Evolutionary conservation across 1,284 basidiomycete species (phyloP).

Genomic region (Testicularia cyperi): DNA sequence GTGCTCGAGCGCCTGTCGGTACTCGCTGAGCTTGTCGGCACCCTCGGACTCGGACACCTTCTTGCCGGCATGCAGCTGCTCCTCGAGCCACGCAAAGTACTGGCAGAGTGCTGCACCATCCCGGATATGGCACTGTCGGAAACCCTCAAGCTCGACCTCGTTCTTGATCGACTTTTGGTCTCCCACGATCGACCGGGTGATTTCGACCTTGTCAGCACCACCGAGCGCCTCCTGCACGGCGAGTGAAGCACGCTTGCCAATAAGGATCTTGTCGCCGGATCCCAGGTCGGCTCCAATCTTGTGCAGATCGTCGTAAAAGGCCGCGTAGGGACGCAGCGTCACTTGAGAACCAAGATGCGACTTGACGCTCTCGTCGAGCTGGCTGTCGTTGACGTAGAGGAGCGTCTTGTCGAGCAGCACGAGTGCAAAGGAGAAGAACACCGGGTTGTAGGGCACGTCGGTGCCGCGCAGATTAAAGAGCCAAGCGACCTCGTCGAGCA

Average conservation of each 20-base stretch:
- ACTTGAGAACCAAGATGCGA: slow-evolving; percentile 68
- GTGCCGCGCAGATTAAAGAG: slow-evolving; percentile 88
- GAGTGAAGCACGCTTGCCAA: slow-evolving; percentile 53
- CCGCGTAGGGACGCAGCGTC: slow-evolving; percentile 70
- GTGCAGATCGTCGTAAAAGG: slow-evolving; percentile 53
- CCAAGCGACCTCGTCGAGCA: slow-evolving; percentile 65
- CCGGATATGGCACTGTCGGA: slow-evolving; percentile 82
- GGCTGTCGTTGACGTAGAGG: slow-evolving; percentile 73
- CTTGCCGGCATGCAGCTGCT: slow-evolving; percentile 70
- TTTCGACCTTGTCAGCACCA: slow-evolving; percentile 40
- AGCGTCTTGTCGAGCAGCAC: slow-evolving; percentile 69
- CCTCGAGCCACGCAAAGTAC: slow-evolving; percentile 87
- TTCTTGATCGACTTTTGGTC: slow-evolving; percentile 91
- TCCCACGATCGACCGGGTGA: slow-evolving; percentile 66
- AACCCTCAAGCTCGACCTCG: slow-evolving; percentile 79
- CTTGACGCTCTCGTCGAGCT: slow-evolving; percentile 68
- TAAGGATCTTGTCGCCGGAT: slow-evolving; percentile 41
- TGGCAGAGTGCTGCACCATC: slow-evolving; percentile 84
- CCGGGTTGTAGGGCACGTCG: slow-evolving; percentile 87
- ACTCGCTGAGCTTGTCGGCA: slow-evolving; percentile 76
- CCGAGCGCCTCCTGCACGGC: slow-evolving; percentile 58
- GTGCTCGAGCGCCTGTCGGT: slow-evolving; percentile 72
- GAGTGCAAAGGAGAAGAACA: slow-evolving; percentile 91
- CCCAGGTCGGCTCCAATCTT: slow-evolving; percentile 27
- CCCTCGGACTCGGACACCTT: slow-evolving; percentile 78